Conservation (phyloP, 805 yeast species). For the Wickerhamomyces silvicola region DNA sequence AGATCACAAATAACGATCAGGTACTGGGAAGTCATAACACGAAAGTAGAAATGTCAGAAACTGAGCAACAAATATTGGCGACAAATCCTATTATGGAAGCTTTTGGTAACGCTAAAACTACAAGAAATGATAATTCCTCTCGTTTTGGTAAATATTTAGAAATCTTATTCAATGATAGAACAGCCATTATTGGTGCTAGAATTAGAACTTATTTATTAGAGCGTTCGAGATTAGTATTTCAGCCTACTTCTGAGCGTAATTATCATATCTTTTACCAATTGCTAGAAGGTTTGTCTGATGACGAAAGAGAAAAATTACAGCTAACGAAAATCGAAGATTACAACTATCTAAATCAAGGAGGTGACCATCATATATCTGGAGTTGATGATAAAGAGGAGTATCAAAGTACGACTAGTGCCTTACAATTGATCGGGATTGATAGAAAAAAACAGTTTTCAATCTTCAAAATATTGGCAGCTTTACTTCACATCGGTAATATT, state of each 20-base stretch:
- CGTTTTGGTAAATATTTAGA: conserved; percentile 96
- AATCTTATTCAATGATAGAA: conserved; percentile 69
- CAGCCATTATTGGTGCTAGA: conserved; percentile 88
- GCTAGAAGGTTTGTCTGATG: conserved; percentile 57
- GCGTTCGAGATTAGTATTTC: conserved; percentile 90
- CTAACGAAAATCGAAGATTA: conserved; percentile 63
- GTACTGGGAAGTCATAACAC: conserved; percentile 33
- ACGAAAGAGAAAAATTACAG: conserved; percentile 49
- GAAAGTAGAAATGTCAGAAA: conserved; percentile 68
- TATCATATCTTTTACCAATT: conserved; percentile 93
- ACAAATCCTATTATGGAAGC: conserved; percentile 98
- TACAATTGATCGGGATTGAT: conserved; percentile 70
- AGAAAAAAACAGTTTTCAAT: conserved; percentile 54
- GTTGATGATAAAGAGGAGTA: conserved; percentile 83
- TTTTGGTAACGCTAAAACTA: conserved; percentile 96
- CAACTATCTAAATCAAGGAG: conserved; percentile 86
- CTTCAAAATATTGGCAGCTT: conserved; percentile 76
- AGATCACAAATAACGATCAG: conserved; percentile 26
- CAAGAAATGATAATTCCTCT: conserved; percentile 95
- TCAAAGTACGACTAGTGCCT: conserved; percentile 66
- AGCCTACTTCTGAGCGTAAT: conserved; percentile 85
- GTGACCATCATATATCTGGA: conserved; percentile 60
- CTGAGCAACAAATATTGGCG: conserved; percentile 90
- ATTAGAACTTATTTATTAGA: conserved; percentile 89
- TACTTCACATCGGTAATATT: conserved; percentile 90